These are phyloP conservation scores for Pythium brassicae DNA, from an alignment of 352 stramenopile species.

Conservation along the genomic window DNA sequence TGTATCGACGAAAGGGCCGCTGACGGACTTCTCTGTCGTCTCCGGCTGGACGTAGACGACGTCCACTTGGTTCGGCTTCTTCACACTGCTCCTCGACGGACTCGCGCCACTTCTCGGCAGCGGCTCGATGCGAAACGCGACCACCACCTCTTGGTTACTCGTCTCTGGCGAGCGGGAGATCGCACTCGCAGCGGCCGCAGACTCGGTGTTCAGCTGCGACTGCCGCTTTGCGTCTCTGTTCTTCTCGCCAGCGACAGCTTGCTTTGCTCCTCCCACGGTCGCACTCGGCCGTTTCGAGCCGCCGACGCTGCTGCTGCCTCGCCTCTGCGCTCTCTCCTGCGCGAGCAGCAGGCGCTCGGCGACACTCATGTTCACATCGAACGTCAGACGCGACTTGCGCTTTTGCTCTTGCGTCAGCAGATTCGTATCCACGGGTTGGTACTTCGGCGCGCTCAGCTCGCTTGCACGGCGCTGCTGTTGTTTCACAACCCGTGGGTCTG, in stretches of 20 bases:
- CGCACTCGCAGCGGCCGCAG: not conserved
- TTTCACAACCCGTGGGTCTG: conserved; percentile 32
- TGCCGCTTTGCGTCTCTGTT: conserved; percentile 5
- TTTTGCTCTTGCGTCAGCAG: conserved; percentile 56
- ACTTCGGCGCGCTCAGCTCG: conserved; percentile 61
- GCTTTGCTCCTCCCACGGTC: conserved; percentile 6
- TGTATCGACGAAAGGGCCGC: not conserved
- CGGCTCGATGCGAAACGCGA: conserved; percentile 18
- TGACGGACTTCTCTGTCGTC: no score
- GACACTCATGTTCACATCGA: conserved; percentile 64
- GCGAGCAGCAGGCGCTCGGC: conserved; percentile 53
- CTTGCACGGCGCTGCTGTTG: conserved; percentile 51
- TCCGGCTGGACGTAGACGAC: not conserved
- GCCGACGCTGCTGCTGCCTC: conserved; percentile 14
- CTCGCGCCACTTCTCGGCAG: conserved; percentile 2
- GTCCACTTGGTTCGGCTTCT: conserved; percentile 1
- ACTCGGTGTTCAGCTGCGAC: conserved; percentile 17
- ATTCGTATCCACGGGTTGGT: conserved; percentile 51
- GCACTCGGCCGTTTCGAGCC: not conserved
- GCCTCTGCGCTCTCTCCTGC: conserved; percentile 37
- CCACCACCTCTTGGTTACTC: conserved; percentile 12
- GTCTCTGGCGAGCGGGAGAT: not conserved
- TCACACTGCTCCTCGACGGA: conserved; percentile 2
- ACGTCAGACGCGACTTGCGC: conserved; percentile 54
- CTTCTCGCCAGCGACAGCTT: no score